phyloP scores from a whole-genome alignment of 2,329 filamentous ascomycete genomes.

The Fusarium sp. region DNA sequence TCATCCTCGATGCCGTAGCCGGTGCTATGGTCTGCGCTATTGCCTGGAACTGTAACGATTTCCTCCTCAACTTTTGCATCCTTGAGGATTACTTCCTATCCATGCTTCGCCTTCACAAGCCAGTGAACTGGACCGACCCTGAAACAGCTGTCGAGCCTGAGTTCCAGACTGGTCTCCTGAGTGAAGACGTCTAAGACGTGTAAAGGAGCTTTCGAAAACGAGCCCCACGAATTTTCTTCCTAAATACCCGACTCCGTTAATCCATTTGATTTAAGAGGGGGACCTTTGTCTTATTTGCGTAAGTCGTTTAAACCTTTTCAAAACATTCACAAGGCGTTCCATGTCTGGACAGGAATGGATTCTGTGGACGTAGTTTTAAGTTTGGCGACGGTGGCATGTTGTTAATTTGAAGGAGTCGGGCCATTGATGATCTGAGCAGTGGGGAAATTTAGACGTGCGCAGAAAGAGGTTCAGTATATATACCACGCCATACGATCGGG shows the following conservation, averaged over 20 bases:
- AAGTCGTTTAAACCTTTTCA: not conserved
- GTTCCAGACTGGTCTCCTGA: slow-evolving; percentile 40
- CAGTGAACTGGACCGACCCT: slow-evolving; percentile 54
- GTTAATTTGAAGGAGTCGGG: not conserved
- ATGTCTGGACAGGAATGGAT: not conserved
- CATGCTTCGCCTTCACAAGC: slow-evolving; percentile 72
- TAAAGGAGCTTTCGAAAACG: not conserved
- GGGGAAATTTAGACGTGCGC: slow-evolving; percentile 13
- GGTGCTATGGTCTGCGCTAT: slow-evolving; percentile 72
- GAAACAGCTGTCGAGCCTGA: slow-evolving; percentile 50
- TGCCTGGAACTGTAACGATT: slow-evolving; percentile 66
- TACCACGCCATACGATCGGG: slow-evolving; percentile 16
- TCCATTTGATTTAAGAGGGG: not conserved
- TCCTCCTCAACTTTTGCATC: slow-evolving; percentile 70
- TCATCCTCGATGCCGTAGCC: slow-evolving; percentile 76
- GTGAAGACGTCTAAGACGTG: slow-evolving; percentile 34
- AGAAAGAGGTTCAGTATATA: slow-evolving; percentile 14
- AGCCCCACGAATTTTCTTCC: slow-evolving; percentile 11
- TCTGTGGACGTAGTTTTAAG: not conserved
- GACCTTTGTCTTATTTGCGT: not conserved
- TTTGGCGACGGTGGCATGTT: slow-evolving; percentile 7
- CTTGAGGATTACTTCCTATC: slow-evolving; percentile 76
- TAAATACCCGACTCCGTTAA: not conserved
- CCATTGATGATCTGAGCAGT: not conserved
- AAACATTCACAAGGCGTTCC: not conserved